These are phyloP conservation scores for Ceratobasidium sp. DNA, from an alignment of 1,284 basidiomycete genomes.

Conservation along the genomic window DNA sequence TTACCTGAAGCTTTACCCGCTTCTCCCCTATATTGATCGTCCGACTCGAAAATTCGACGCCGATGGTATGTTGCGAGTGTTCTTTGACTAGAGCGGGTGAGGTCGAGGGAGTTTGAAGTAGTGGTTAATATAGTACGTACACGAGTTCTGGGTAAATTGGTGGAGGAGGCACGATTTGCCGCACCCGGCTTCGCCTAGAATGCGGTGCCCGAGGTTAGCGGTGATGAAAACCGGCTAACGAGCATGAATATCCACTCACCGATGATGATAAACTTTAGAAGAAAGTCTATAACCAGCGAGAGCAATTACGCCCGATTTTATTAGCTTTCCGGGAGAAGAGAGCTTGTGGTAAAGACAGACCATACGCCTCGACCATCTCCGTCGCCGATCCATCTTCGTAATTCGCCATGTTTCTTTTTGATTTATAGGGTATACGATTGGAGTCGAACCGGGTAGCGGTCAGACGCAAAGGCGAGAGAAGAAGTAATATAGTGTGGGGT, in stretches of 20 bases:
- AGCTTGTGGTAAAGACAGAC: slow-evolving; percentile 62
- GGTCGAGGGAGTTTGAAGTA: background rate
- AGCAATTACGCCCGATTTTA: background rate
- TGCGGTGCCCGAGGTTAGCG: background rate
- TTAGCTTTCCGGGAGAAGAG: background rate
- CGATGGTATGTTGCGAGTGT: slow-evolving; percentile 97
- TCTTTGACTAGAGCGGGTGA: slow-evolving; percentile 81
- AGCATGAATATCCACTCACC: slow-evolving; percentile 65
- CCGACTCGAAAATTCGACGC: slow-evolving; percentile 93
- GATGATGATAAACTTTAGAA: slow-evolving; percentile 98
- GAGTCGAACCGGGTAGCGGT: background rate
- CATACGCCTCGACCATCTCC: slow-evolving; percentile 93
- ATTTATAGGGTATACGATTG: slow-evolving; percentile 23
- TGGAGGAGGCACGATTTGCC: slow-evolving; percentile 97
- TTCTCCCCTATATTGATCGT: slow-evolving; percentile 92
- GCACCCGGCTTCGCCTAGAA: slow-evolving; percentile 91
- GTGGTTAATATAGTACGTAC: slow-evolving; percentile 66
- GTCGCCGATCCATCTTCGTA: slow-evolving; percentile 76
- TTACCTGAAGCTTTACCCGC: slow-evolving; percentile 92
- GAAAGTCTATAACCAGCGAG: slow-evolving; percentile 76
- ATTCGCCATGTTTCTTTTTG: slow-evolving; percentile 40
- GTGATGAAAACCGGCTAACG: background rate
- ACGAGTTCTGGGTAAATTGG: slow-evolving; percentile 94
- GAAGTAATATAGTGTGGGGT: background rate
- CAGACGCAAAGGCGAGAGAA: background rate